Conservation (phyloP, 495 filamentous ascomycete genomes). For the Corynascus novoguineensis region DNA sequence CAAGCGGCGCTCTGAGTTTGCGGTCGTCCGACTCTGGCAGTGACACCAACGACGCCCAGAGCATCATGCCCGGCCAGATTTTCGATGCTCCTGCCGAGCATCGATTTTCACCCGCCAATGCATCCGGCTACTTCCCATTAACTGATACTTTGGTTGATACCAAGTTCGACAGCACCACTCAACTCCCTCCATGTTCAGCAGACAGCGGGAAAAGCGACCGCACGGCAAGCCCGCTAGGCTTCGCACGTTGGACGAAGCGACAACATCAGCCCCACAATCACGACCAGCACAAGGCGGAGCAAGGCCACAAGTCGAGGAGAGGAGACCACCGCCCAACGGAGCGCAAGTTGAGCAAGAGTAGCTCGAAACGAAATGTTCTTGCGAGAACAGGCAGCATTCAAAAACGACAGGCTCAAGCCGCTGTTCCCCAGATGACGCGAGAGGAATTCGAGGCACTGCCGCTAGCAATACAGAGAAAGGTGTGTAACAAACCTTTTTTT, state of each 20-base stretch:
- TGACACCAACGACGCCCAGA: conserved; percentile 9
- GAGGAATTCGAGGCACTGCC: conserved; percentile 49
- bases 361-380: conserved; percentile 19
- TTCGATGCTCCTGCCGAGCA: conserved; percentile 15
- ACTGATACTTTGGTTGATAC: conserved; percentile 6
- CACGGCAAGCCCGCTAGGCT: conserved; percentile 23
- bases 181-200: conserved; percentile 24
- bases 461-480: conserved; percentile 53
- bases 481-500: conserved; percentile 29
- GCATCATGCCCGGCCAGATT: conserved; percentile 26
- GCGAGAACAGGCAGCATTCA: conserved; percentile 24
- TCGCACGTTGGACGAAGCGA: conserved; percentile 26
- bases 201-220: conserved; percentile 19
- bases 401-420: conserved; percentile 22
- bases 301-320: conserved; percentile 4
- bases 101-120: conserved; percentile 2
- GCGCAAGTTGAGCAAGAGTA: conserved; percentile 20
- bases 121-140: conserved; percentile 15
- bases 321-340: conserved; percentile 15
- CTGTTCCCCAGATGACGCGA: conserved; percentile 31
- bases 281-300: conserved; percentile 12
- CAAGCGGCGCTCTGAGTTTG: conserved; percentile 19
- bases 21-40: conserved; percentile 12
- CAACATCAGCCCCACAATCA: conserved; percentile 25
- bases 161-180: conserved; percentile 9